These are phyloP conservation scores for Calonectria hawksworthii DNA, from an alignment of 2,329 filamentous ascomycete species.

Conservation along the genomic window DNA sequence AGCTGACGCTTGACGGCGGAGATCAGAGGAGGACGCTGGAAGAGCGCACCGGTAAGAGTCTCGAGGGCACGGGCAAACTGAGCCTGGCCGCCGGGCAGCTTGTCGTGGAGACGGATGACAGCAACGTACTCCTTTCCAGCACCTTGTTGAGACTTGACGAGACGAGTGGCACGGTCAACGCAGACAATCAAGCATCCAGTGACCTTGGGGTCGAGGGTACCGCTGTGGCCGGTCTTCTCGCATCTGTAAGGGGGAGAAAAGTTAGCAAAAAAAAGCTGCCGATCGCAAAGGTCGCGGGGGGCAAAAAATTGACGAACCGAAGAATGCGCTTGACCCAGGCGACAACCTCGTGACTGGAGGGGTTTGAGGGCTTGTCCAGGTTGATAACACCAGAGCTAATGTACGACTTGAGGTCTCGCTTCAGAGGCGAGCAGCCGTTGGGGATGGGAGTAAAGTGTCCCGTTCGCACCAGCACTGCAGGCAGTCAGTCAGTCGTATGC, in stretches of 20 bases:
- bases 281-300: slow-evolving; percentile 10
- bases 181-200: slow-evolving; percentile 96
- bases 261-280: slow-evolving; percentile 26
- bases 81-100: slow-evolving; percentile 91
- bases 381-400: slow-evolving; percentile 98
- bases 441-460: slow-evolving; percentile 98
- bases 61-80: slow-evolving; percentile 95
- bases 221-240: slow-evolving; percentile 98
- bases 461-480: slow-evolving; percentile 87
- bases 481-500: slow-evolving; percentile 43
- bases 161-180: slow-evolving; percentile 95
- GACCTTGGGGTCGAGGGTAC: slow-evolving; percentile 98
- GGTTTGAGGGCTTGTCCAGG: slow-evolving; percentile 88
- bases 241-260: slow-evolving; percentile 45
- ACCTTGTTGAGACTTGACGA: slow-evolving; percentile 99
- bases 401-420: slow-evolving; percentile 97
- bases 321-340: slow-evolving; percentile 99
- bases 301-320: slow-evolving; percentile 67
- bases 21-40: slow-evolving; percentile 92
- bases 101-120: slow-evolving; percentile 95
- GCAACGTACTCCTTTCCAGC: slow-evolving; percentile 99
- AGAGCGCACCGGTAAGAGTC: slow-evolving; percentile 95
- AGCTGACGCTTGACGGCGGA: slow-evolving; percentile 99
- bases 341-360: slow-evolving; percentile 98
- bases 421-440: slow-evolving; percentile 89